Base-by-base conservation (phyloP, 495 filamentous ascomycete species). In the Talaromyces trachyspermus region DNA sequence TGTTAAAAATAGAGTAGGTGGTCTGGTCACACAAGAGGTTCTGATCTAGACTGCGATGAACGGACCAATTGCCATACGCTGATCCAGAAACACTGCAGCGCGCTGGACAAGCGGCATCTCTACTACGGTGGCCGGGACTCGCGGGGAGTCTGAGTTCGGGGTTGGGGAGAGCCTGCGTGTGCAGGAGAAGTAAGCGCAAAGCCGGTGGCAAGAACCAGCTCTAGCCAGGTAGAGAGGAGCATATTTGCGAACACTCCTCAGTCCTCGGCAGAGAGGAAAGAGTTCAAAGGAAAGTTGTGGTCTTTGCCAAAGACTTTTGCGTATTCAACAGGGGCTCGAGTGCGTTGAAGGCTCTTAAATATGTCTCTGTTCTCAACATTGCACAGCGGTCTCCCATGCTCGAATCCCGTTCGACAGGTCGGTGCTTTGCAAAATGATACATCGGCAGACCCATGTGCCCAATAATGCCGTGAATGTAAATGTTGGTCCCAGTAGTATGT, bases 1-100 rank as follows among this genome's bases (percentile, higher is more conserved):
- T 41, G 18, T 50, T 53, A 30, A 68, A 68, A 48, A 49, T 41
- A 25, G 60, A 64, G 37, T 64, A 62, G 35, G 65, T 43, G 23
- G 52, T 54, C 51, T 61, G 37, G 12, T 56, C 24, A 49, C 64
- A 68, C 6, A 20, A 37, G 12, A 44, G 32, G 36, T 61, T 26
- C 48, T 55, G 38, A 2, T 55, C 36, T 22, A 65, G 43, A 39
- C 57, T 52, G 33, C 43, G 62, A 32, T 65, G 65, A 22, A 50
- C 50, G 35, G 64, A 62, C 64, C 64, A 65, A 29, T 64, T 65
- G 1, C 27, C 46, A 1, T 55, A 26, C 44, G 55, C 54, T 2
- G 64, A 57, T 3, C 65, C 65, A 1, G 60, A 52, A 8, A 54
- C 45, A 42, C 20, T 46, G 53, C 65, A 68, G 50, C 54, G 51